A percentile compares a stretch with the other conserved stretches of the same genome.
Evolutionary conservation across 1,139 yeast genomes (phyloP).

Genomic region (Taphrina deformans): DNA sequence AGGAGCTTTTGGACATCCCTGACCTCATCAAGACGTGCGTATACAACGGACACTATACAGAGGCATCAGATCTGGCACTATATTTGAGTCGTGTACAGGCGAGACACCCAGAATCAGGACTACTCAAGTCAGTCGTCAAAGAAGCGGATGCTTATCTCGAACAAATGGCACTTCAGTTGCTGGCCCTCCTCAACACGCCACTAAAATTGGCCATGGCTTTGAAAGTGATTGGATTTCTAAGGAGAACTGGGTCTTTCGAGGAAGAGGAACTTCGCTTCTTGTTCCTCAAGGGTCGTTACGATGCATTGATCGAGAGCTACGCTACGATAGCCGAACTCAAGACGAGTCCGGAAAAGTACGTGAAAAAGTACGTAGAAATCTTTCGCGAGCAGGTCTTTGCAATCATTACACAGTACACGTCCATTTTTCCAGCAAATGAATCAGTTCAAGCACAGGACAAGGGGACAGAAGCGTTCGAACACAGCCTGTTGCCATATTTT

Average conservation of each 20-base stretch:
- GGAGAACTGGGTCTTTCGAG: constrained; percentile 50
- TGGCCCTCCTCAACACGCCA: constrained; percentile 69
- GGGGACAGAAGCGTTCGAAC: constrained; percentile 42
- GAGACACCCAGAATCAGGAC: constrained; percentile 63
- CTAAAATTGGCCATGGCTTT: constrained; percentile 73
- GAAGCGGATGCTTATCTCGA: constrained; percentile 44
- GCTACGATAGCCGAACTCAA: constrained; percentile 57
- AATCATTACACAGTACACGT: constrained; percentile 64
- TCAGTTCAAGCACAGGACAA: constrained; percentile 29
- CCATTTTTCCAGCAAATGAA: constrained; percentile 54
- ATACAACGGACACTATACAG: constrained; percentile 81
- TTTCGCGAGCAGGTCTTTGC: constrained; percentile 79
- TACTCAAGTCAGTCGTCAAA: constrained; percentile 55
- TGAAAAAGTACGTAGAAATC: constrained; percentile 77
- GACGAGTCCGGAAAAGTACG: constrained; percentile 58
- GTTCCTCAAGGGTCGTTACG: constrained; percentile 46
- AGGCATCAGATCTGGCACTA: constrained; percentile 76
- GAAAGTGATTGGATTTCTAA: constrained; percentile 73
- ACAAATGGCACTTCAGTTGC: constrained; percentile 58
- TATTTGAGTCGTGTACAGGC: constrained; percentile 66
- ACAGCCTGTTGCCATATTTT: constrained; percentile 49
- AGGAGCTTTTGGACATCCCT: constrained; percentile 81
- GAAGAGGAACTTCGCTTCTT: constrained; percentile 43
- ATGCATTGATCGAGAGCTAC: constrained; percentile 50
- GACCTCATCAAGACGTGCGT: constrained; percentile 80